Evolutionary conservation across 1,284 basidiomycete species (phyloP), one percentile per base, ranked within the genome.

Genomic region (Schizophyllum commune): DNA sequence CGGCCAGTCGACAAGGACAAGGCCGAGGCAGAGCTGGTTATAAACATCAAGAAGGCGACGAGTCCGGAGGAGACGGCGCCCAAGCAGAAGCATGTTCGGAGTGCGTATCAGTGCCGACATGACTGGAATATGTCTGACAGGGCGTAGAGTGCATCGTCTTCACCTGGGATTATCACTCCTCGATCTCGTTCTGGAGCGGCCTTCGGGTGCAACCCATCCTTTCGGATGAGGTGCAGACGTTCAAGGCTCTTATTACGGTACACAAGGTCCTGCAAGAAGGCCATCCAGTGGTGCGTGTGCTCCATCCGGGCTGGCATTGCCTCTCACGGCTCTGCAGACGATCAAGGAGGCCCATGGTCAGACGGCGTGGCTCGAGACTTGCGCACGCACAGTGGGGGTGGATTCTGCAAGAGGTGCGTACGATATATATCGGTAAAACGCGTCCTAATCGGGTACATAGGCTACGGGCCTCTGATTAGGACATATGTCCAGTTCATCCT

Each of bases 131-230:
- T 57, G 32, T 54, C 62, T 58, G 27, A 58, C 53, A 20, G n/a
- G 5, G 62, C 59, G 15, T 72, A 97, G 95, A 96, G 79, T 94
- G 91, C 68, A 96, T 98, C 72, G 92, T 98, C 34, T 98, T 95
- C 75, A 97, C 95, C 15, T 97, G 95, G 95, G 95, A 98, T 74
- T 97, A 97, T 71, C 94, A 96, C 71, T 91, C 92, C n/a, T 96
- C 94, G 51, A 87, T 93, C 68, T 95, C 94, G 6, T 96, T 98
- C 71, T 98, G 96, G 96, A 94, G 92, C 67, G 94, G 93, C 27
- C 81, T 98, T 15, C 83, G 95, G 55, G 96, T 97, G 4, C 94
- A 96, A 68, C 95, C 95, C 47, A 96, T 98, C 68, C 77, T 98
- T 22, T 85, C 94, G 3, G 95, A 98, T 73, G 95, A 98, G 77